Conservation (phyloP, 2,329 filamentous ascomycete species). For the Albifimbria verrucaria region DNA sequence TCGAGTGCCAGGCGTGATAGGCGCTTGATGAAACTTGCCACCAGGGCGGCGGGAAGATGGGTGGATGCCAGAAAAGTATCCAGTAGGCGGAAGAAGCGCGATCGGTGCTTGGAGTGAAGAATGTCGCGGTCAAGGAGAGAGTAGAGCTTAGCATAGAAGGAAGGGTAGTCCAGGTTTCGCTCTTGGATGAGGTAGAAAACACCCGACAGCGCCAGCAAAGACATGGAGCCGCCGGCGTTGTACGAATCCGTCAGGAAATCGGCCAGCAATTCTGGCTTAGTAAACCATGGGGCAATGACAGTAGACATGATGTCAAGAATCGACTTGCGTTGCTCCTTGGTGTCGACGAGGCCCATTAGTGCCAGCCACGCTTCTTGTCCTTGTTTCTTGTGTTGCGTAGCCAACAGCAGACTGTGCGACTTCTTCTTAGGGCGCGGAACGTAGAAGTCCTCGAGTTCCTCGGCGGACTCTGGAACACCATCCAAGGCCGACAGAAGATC, state of each 20-base stretch:
- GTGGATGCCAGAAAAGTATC: slow-evolving; percentile 88
- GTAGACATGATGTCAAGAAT: slow-evolving; percentile 73
- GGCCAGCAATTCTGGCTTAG: slow-evolving; percentile 82
- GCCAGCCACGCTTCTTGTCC: slow-evolving; percentile 86
- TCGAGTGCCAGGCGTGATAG: slow-evolving; percentile 80
- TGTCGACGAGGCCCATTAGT: slow-evolving; percentile 65
- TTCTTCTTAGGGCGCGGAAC: slow-evolving; percentile 62
- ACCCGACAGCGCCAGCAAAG: slow-evolving; percentile 83
- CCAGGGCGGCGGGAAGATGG: slow-evolving; percentile 84
- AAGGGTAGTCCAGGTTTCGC: slow-evolving; percentile 92
- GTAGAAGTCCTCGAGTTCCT: slow-evolving; percentile 69
- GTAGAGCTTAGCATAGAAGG: slow-evolving; percentile 92
- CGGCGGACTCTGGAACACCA: slow-evolving; percentile 62
- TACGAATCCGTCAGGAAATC: slow-evolving; percentile 97
- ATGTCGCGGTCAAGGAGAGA: slow-evolving; percentile 82
- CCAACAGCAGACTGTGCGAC: slow-evolving; percentile 62
- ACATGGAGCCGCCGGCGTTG: slow-evolving; percentile 79
- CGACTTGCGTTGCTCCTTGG: slow-evolving; percentile 72
- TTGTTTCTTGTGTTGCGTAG: slow-evolving; percentile 70
- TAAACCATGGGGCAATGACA: slow-evolving; percentile 85
- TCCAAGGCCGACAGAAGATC: slow-evolving; percentile 65
- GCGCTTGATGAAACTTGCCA: slow-evolving; percentile 96
- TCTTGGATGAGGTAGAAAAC: slow-evolving; percentile 93
- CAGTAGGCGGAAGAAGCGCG: slow-evolving; percentile 86
- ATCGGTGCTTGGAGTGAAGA: slow-evolving; percentile 90